These are phyloP conservation scores for Tylopilus orsonianus DNA, from an alignment of 1,284 basidiomycete species.

Conservation along the genomic window DNA sequence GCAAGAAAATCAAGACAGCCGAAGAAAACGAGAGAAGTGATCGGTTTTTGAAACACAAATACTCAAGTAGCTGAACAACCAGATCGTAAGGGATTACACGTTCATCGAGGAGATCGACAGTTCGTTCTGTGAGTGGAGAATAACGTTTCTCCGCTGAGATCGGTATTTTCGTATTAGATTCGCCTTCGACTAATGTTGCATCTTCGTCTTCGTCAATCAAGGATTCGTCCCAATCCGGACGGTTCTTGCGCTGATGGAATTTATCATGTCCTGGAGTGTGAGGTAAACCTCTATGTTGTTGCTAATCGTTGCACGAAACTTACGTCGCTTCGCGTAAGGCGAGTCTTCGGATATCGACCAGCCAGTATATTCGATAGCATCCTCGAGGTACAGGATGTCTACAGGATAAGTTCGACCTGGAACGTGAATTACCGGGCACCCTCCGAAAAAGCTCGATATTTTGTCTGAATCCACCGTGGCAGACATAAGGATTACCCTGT, in stretches of 20 bases:
- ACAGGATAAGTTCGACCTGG: constrained; percentile 99
- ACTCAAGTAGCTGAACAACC: constrained; percentile 83
- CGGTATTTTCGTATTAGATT: constrained; percentile 39
- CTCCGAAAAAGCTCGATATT: constrained; percentile 90
- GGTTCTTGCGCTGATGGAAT: constrained; percentile 61
- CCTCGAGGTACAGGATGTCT: constrained; percentile 85
- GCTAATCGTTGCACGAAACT: constrained; percentile 24
- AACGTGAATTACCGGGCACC: constrained; percentile 85
- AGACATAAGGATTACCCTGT: constrained; percentile 93
- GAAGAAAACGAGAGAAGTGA: constrained; percentile 64
- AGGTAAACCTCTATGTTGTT: constrained; percentile 1
- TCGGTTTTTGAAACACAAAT: constrained; percentile 75
- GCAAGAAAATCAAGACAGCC: constrained; percentile 92
- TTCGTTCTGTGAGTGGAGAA: constrained; percentile 70
- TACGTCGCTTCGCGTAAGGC: constrained; percentile 78
- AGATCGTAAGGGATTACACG: constrained; percentile 89
- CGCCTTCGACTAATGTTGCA: constrained; percentile 27
- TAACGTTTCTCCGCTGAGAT: constrained; percentile 73
- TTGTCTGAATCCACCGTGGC: constrained; percentile 96
- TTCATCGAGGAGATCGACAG: constrained; percentile 88
- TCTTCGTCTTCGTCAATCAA: constrained; percentile 75
- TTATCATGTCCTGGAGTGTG: constrained; percentile 53
- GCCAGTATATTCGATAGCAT: constrained; percentile 84
- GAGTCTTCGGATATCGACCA: constrained; percentile 88
- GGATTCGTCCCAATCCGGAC: constrained; percentile 78